A percentile compares a stretch with the other conserved stretches of the same genome.
Conservation (phyloP, 441 rosid genomes). For the Aleurites moluccanus region DNA sequence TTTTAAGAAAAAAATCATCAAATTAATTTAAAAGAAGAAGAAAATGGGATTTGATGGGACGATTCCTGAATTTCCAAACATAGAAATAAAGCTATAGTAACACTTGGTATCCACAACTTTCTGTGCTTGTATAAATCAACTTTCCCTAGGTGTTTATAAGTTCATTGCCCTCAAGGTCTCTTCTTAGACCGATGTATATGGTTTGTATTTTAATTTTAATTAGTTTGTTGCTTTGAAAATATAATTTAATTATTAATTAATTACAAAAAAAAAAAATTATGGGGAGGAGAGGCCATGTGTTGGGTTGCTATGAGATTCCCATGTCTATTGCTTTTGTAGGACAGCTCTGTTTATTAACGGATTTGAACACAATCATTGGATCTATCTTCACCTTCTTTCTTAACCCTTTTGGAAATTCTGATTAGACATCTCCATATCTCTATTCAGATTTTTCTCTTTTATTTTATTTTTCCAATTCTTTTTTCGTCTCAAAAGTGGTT, state of each 20-base stretch:
- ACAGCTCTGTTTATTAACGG: conserved; percentile 31
- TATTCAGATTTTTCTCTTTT: not conserved
- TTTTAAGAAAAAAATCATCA: not conserved
- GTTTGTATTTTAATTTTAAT: not conserved
- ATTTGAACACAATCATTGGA: conserved; percentile 39
- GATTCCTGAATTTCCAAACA: conserved; percentile 49
- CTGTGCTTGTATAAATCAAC: conserved; percentile 67
- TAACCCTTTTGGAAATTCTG: conserved; percentile 34
- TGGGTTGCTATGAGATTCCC: not conserved
- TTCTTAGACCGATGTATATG: conserved; percentile 11
- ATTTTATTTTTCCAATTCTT: not conserved
- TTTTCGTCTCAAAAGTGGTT: not conserved
- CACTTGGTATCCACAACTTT: conserved; percentile 53
- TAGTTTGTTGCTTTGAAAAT: not conserved
- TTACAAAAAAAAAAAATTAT: not conserved
- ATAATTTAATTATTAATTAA: not conserved
- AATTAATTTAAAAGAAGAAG: not conserved
- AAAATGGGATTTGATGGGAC: conserved; percentile 52
- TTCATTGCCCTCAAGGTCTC: conserved; percentile 18
- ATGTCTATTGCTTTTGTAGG: not conserved
- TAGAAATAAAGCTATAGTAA: conserved; percentile 43
- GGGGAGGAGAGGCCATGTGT: not conserved
- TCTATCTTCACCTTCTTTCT: conserved; percentile 24
- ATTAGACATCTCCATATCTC: conserved; percentile 21
- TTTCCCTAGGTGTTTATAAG: conserved; percentile 41